A percentile compares a stretch with the other conserved stretches of the same genome.
Evolutionary conservation across 306 rosid species (phyloP).

Genomic region (Corylus avellana): DNA sequence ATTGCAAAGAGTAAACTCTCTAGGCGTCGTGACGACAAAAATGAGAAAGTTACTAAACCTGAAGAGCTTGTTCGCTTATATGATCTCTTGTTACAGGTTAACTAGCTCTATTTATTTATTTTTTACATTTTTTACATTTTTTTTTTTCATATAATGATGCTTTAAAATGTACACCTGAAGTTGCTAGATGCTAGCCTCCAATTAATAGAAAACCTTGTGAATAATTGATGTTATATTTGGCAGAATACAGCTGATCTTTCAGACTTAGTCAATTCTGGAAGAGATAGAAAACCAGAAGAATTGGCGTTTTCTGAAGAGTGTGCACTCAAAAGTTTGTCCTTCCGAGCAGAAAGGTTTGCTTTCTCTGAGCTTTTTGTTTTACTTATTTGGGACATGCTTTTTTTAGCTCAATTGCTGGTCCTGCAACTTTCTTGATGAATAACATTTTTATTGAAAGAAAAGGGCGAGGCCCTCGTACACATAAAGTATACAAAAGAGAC

Average conservation of each 20-base stretch:
- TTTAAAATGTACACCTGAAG: conserved; percentile 10
- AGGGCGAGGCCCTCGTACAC: no score
- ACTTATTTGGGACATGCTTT: conserved; percentile 1
- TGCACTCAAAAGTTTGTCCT: conserved; percentile 68
- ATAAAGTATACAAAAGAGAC: no score
- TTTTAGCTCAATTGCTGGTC: conserved; percentile 7
- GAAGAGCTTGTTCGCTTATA: conserved; percentile 97
- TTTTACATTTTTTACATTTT: conserved; percentile 4
- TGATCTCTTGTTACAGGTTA: conserved; percentile 89
- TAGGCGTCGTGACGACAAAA: conserved; percentile 79
- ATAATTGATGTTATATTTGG: conserved; percentile 31
- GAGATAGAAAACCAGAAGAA: conserved; percentile 82
- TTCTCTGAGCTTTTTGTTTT: conserved; percentile 22
- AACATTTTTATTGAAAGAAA: no score
- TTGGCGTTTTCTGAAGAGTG: conserved; percentile 70
- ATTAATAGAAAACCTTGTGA: conserved; percentile 32
- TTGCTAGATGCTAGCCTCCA: conserved; percentile 9
- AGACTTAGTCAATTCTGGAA: conserved; percentile 91
- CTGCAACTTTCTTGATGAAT: no score
- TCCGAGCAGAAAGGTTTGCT: conserved; percentile 83
- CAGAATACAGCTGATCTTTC: conserved; percentile 94
- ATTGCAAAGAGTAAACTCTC: conserved; percentile 86
- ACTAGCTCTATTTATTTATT: conserved; percentile 17
- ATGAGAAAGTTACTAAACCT: conserved; percentile 94
- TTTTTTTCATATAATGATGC: conserved; percentile 12